Evolutionary conservation across 2,329 filamentous ascomycete genomes (phyloP), one percentile per base, ranked within the genome.

Genomic region (Aspergillus piperis): DNA sequence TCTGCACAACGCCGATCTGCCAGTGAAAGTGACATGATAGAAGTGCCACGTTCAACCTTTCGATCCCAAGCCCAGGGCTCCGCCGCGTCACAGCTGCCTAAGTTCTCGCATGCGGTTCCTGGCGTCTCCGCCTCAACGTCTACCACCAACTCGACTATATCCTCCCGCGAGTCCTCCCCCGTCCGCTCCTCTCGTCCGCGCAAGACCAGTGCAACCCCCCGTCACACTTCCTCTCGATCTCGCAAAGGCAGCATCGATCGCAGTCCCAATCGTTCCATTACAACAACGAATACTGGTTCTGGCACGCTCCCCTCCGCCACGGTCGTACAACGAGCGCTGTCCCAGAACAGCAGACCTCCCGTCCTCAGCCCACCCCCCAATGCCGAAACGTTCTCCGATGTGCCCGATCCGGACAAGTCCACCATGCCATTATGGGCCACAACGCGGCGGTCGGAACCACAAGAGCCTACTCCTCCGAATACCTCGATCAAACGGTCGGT

Each of bases 201-300:
- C 61, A 75, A 72, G 62, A 68, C 73, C 32, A 68, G 69, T 19
- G 68, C 74, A 30, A 66, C 70, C 41, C 70, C 70, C 62, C 69
- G 75, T 58, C 65, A 73, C n/a, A 69, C 32, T 36, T 15, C 75
- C 56, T 80, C 80, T 54, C 81, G 84, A 67, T 87, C 88, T 60
- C 86, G 88, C 69, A 89, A 88, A 73, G 87, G 85, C 72, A 90
- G 87, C 73, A 83, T 87, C 63, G 88, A 91, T 58, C 78, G 83
- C 61, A 90, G 87, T 68, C 87, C 88, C 19, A 81, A 83, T 58
- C 84, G 88, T 42, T 71, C 73, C 6, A 71, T 69, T 66, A 78
- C 80, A 59, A 83, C 80, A 48, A 66, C 71, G n/a, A 66, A 68
- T 41, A 62, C 74, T 53, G 65, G 63, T 23, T 64, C 70, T 55